Evolutionary conservation across 805 yeast genomes (phyloP).

Genomic region (Schwanniomyces occidentalis): DNA sequence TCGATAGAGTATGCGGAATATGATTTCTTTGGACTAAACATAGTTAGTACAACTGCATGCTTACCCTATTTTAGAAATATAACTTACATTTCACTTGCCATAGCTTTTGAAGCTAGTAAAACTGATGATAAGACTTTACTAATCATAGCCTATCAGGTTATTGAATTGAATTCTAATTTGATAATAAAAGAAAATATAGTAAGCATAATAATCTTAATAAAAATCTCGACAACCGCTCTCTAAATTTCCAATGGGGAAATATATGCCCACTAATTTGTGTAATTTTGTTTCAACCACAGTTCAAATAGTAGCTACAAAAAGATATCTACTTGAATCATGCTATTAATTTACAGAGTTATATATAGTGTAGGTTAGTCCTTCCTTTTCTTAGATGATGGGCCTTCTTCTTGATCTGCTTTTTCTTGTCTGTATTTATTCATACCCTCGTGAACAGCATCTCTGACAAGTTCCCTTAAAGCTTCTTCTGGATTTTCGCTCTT

Average conservation of each 20-base stretch:
- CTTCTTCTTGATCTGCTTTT: constrained; percentile 21
- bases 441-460: constrained; percentile 64
- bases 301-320: constrained; percentile 1
- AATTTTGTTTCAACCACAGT: background rate
- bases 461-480: constrained; percentile 65
- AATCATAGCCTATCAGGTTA: no score
- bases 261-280: background rate
- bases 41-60: no score
- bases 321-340: constrained; percentile 1
- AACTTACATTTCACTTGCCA: no score
- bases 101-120: no score
- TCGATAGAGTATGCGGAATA: constrained; percentile 40
- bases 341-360: constrained; percentile 1
- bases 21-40: constrained; percentile 9
- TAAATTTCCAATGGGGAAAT: no score
- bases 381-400: constrained; percentile 32
- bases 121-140: no score
- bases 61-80: no score
- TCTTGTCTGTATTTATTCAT: constrained; percentile 30
- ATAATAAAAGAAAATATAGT: no score
- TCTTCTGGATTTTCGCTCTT: constrained; percentile 82
- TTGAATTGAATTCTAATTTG: no score
- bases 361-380: constrained; percentile 8
- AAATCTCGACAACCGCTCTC: no score
- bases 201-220: no score